Conservation (phyloP, 257 asterid genomes). For the Gentiana macrophylla region DNA sequence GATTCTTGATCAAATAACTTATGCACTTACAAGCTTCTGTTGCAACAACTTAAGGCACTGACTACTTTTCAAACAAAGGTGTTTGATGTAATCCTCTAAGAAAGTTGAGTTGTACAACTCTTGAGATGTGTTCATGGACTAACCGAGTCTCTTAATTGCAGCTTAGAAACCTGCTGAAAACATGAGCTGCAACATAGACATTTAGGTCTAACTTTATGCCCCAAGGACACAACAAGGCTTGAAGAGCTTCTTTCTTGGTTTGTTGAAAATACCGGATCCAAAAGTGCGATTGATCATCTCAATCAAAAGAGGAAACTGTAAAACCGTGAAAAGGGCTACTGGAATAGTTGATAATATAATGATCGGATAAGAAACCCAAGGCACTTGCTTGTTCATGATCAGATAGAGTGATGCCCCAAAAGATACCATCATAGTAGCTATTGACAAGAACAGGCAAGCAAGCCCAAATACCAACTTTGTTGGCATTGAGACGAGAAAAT, state of each 20-base stretch:
- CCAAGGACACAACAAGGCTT: background rate
- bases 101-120: too few relatives aligned
- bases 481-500: slow-evolving; percentile 18
- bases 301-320: slow-evolving; percentile 17
- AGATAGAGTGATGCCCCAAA: slow-evolving; percentile 21
- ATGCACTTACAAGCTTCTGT: too few relatives aligned
- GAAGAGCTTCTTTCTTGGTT: slow-evolving; percentile 1
- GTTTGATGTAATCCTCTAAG: too few relatives aligned
- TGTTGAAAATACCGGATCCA: slow-evolving; percentile 14
- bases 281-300: slow-evolving; percentile 17
- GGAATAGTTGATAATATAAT: slow-evolving; percentile 9
- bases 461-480: slow-evolving; percentile 17
- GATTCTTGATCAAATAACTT: too few relatives aligned
- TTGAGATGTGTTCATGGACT: too few relatives aligned
- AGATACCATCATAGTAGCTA: slow-evolving; percentile 20
- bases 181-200: too few relatives aligned
- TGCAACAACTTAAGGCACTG: too few relatives aligned
- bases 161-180: too few relatives aligned
- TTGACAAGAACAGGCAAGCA: slow-evolving; percentile 12
- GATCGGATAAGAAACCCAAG: slow-evolving; percentile 14
- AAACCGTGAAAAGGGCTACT: slow-evolving; percentile 8
- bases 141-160: too few relatives aligned
- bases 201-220: too few relatives aligned
- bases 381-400: slow-evolving; percentile 4
- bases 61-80: too few relatives aligned